phyloP scores from a whole-genome alignment of 768 basidiomycete species.

The Hortiboletus campestris region DNA sequence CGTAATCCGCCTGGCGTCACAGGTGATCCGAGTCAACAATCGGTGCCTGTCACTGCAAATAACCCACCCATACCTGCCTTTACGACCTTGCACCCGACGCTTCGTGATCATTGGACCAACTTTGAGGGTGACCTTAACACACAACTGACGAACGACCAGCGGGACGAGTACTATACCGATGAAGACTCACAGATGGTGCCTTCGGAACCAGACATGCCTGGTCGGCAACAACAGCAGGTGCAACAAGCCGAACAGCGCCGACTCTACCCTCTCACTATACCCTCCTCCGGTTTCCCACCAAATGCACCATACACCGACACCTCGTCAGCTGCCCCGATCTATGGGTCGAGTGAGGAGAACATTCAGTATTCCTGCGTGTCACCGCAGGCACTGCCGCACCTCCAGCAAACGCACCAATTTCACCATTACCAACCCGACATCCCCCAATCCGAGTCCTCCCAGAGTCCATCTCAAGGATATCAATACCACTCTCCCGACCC shows the following conservation, averaged over 20 bases:
- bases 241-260: constrained; percentile 22
- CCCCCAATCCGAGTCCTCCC: constrained; percentile 20
- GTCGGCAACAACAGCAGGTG: constrained; percentile 1
- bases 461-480: constrained; percentile 15
- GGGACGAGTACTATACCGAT: constrained; percentile 26
- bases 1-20: constrained; percentile 6
- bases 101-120: constrained; percentile 53
- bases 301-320: background rate
- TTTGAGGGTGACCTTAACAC: constrained; percentile 55
- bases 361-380: constrained; percentile 2
- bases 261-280: constrained; percentile 24
- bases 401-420: constrained; percentile 1
- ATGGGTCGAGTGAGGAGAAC: constrained; percentile 1
- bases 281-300: constrained; percentile 17
- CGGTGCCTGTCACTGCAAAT: constrained; percentile 30
- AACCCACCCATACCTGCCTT: constrained; percentile 28
- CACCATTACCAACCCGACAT: constrained; percentile 14
- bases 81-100: constrained; percentile 51
- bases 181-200: constrained; percentile 16
- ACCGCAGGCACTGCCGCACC: constrained; percentile 5
- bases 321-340: constrained; percentile 3
- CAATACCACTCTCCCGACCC: constrained; percentile 10
- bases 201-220: constrained; percentile 4
- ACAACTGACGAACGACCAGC: constrained; percentile 43
- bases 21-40: constrained; percentile 31